Evolutionary conservation across 73 alveolate genomes (phyloP).

Genomic region (Tetrahymena elliotti): DNA sequence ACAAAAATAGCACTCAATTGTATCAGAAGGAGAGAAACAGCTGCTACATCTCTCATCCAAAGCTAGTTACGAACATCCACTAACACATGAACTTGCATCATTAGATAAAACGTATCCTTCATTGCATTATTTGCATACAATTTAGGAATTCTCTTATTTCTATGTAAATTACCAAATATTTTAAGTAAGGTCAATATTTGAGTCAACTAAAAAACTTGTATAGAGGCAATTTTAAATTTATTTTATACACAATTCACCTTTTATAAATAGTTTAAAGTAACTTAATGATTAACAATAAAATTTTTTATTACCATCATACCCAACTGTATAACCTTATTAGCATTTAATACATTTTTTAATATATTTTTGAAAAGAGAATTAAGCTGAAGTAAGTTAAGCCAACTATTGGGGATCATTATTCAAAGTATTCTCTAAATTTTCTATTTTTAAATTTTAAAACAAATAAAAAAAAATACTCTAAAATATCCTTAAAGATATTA

Average conservation of each 20-base stretch:
- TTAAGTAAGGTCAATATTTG: neutral
- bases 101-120: neutral
- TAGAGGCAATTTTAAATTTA: neutral
- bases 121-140: neutral
- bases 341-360: neutral
- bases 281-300: neutral
- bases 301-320: neutral
- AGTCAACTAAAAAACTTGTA: neutral
- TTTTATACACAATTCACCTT: neutral
- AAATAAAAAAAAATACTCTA: too few species aligned
- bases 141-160: neutral
- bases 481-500: too few species aligned
- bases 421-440: neutral
- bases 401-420: neutral
- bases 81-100: neutral
- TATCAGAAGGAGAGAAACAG: neutral
- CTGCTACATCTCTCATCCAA: neutral
- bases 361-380: neutral
- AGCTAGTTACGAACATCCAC: neutral
- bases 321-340: neutral
- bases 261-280: neutral
- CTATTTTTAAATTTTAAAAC: neutral
- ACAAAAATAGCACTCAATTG: neutral
- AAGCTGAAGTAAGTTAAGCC: neutral
- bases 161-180: neutral